These are phyloP conservation scores for Nectriaceae sp. DNA, from an alignment of 2,329 filamentous ascomycete species.

Conservation along the genomic window DNA sequence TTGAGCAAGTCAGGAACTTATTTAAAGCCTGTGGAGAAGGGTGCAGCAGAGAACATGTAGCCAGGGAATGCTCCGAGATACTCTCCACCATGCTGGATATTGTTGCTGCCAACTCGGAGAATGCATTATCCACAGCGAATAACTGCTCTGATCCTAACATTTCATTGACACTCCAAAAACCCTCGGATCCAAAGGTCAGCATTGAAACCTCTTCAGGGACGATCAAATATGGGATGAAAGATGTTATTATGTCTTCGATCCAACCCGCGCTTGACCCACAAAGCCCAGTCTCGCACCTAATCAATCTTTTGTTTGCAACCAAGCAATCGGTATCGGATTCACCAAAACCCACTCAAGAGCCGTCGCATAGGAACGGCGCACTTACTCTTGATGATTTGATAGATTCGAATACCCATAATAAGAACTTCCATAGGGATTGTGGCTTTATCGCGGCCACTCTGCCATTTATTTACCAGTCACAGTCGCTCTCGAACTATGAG, in stretches of 20 bases:
- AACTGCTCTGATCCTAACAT: background rate
- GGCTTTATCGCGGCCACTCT: too few species aligned
- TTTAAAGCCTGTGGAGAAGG: slow-evolving; percentile 3
- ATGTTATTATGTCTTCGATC: slow-evolving; percentile 12
- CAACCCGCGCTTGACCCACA: slow-evolving; percentile 2
- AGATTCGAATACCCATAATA: background rate
- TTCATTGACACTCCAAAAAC: background rate
- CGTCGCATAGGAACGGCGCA: background rate
- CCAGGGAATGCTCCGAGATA: slow-evolving; percentile 9
- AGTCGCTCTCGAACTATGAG: too few species aligned
- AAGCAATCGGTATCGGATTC: background rate
- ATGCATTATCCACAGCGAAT: background rate
- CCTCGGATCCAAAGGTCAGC: background rate
- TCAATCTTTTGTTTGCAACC: slow-evolving; percentile 1
- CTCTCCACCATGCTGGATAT: slow-evolving; percentile 4
- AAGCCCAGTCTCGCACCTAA: slow-evolving; percentile 3
- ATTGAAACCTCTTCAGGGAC: background rate
- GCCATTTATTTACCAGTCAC: too few species aligned
- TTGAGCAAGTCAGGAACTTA: slow-evolving; percentile 13
- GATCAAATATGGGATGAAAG: slow-evolving; percentile 6
- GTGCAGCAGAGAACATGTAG: slow-evolving; percentile 7
- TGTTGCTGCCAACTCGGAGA: background rate
- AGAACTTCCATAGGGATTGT: too few species aligned
- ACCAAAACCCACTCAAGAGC: background rate
- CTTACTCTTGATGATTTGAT: slow-evolving; percentile 5